A percentile compares a stretch with the other conserved stretches of the same genome.
These are phyloP conservation scores for Rhododendron williamsianum DNA, from an alignment of 148 eudicot genomes.

Conservation along the genomic window DNA sequence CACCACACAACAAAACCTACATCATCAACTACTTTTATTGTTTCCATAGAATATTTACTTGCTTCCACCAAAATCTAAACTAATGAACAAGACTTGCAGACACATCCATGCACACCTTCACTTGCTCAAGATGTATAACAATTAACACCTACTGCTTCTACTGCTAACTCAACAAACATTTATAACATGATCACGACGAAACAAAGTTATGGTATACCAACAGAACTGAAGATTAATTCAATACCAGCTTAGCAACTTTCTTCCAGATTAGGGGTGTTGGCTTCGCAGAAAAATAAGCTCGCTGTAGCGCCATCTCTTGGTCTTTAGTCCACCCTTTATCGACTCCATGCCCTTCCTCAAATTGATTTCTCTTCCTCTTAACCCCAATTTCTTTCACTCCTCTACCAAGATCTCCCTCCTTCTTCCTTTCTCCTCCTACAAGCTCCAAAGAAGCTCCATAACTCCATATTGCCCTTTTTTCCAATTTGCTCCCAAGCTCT, in stretches of 20 bases:
- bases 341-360: constrained; percentile 27
- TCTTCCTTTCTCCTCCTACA: constrained; percentile 14
- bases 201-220: constrained; percentile 5
- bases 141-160: background rate
- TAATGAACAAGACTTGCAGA: background rate
- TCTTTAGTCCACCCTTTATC: constrained; percentile 65
- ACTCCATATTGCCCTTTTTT: constrained; percentile 16
- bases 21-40: background rate
- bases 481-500: constrained; percentile 2
- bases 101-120: background rate
- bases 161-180: background rate
- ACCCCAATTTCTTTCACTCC: constrained; percentile 27
- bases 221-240: background rate
- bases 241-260: constrained; percentile 81
- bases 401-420: constrained; percentile 10
- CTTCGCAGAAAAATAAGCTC: constrained; percentile 68
- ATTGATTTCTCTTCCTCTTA: constrained; percentile 56
- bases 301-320: constrained; percentile 68
- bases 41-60: background rate
- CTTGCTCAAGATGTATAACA: no score
- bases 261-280: constrained; percentile 95
- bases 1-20: background rate
- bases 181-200: background rate
- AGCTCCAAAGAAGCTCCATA: constrained; percentile 7
- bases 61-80: background rate